Base-by-base conservation (phyloP, 768 basidiomycete species). In the Lentinus tigrinus region DNA sequence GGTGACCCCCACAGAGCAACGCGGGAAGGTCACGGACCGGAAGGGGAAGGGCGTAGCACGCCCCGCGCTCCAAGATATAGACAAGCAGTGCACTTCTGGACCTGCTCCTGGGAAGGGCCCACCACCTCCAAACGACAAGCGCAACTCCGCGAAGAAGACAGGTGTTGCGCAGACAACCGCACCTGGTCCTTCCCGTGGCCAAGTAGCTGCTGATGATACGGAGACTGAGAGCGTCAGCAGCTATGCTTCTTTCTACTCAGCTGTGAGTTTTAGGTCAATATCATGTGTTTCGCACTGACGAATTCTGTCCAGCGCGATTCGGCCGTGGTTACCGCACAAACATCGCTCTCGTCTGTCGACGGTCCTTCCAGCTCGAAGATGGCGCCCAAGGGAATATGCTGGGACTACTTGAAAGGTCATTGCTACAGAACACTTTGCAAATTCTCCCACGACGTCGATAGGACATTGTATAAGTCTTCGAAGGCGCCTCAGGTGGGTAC, bases 391-490 rank as follows among this genome's bases (percentile, higher is more conserved):
- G 3, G 17, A 7, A 36, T 44, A 2, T 64, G 63, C 16, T 56
- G 24, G 4, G 50, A 58, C 14, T 58, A 31, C 26, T 19, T 52
- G 11, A 47, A 50, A 26, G 59, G 63, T 11, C 23, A 27, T 8
- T 64, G 63, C 34, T 1, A 34, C 3, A 31, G 50, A 23, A 36
- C 8, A 4, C 19, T 42, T 3, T 64, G 63, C 47, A 40, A 37
- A 26, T 64, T n/a, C 44, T 57, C 54, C 3, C 63, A 63, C 23
- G 52, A 63, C 16, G 16, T 42, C 7, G 31, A 31, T 11, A 31
- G 31, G 31, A 31, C 31, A 6, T 31, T 31, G 31, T n/a, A n/a
- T n/a, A n/a, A n/a, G n/a, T 31, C 11, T 11, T 31, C 31, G 11
- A 31, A 31, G 7, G 11, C 31, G 7, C 11, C 31, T 31, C 31